phyloP scores from a whole-genome alignment of 192 early-diverging fungal species.

The Coemansia sp. region DNA sequence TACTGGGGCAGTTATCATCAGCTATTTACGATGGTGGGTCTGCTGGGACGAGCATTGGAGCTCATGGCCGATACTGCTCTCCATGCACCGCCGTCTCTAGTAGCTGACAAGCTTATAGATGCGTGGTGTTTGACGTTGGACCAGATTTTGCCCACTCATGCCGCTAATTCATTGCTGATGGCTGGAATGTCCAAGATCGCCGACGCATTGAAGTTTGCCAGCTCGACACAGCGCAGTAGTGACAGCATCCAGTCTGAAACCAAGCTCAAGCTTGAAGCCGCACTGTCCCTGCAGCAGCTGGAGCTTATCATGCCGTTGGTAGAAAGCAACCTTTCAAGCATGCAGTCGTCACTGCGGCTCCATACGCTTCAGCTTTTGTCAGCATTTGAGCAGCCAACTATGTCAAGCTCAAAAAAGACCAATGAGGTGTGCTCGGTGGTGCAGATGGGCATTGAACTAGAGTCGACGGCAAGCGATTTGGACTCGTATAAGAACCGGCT shows the following conservation, averaged over 20 bases:
- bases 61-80: constrained; percentile 17
- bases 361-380: constrained; percentile 65
- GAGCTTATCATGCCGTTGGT: constrained; percentile 21
- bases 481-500: constrained; percentile 76
- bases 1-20: constrained; percentile 49
- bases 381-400: constrained; percentile 64
- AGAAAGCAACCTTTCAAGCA: constrained; percentile 37
- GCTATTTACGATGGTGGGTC: constrained; percentile 28
- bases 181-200: constrained; percentile 26
- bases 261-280: constrained; percentile 11
- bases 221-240: constrained; percentile 1
- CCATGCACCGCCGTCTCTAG: constrained; percentile 8
- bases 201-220: constrained; percentile 19
- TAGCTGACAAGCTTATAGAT: constrained; percentile 13
- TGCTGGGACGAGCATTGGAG: constrained; percentile 34
- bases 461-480: constrained; percentile 61
- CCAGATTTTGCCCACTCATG: constrained; percentile 20
- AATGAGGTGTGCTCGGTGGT: constrained; percentile 55
- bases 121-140: constrained; percentile 19
- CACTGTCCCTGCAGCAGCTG: constrained; percentile 29
- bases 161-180: constrained; percentile 23
- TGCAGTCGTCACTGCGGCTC: constrained; percentile 56
- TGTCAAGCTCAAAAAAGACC: constrained; percentile 4
- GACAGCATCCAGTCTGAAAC: background rate
- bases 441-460: constrained; percentile 56